Conservation (phyloP, 2,329 filamentous ascomycete genomes). For the Diaporthe sp. region DNA sequence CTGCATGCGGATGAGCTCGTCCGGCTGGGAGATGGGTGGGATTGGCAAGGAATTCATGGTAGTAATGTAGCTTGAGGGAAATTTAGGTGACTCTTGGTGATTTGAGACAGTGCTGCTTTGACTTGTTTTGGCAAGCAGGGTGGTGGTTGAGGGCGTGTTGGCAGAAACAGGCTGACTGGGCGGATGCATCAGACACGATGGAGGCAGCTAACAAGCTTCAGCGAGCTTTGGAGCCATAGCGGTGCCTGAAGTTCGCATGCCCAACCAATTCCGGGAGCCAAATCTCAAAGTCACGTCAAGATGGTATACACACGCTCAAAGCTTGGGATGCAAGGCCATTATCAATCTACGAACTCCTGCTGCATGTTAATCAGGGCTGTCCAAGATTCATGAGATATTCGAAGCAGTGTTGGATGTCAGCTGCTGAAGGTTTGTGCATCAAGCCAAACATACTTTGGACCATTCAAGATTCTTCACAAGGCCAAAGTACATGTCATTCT, state of each 20-base stretch:
- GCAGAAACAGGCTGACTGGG: neutral
- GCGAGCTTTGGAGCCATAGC: neutral
- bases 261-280: no score
- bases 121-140: neutral
- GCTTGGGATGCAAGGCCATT: no score
- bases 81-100: neutral
- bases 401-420: rapidly evolving
- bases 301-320: no score
- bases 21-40: neutral
- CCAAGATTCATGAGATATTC: no score
- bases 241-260: neutral
- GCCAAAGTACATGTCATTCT: neutral
- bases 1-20: neutral
- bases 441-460: neutral
- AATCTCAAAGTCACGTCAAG: neutral
- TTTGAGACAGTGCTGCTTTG: neutral
- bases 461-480: rapidly evolving
- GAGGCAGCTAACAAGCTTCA: neutral
- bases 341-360: no score
- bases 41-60: neutral
- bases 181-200: neutral
- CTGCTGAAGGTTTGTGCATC: neutral
- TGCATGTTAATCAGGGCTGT: neutral
- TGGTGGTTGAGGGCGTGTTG: neutral
- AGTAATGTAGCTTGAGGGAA: neutral